Conservation (phyloP, 257 asterid genomes). For the Solanum clarkiae region DNA sequence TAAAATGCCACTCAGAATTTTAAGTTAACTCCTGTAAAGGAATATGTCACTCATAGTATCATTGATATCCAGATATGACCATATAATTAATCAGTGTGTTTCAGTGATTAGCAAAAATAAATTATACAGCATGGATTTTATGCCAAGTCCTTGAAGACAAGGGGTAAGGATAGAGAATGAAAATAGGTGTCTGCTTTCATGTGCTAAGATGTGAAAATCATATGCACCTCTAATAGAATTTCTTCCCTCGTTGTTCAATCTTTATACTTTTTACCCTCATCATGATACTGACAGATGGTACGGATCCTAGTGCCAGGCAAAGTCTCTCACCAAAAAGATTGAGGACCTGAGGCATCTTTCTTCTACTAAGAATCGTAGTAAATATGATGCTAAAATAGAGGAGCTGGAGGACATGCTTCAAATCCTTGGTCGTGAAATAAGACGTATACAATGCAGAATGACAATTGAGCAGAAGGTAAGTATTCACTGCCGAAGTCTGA, state of each 20-base stretch:
- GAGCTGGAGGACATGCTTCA: slow-evolving; percentile 43
- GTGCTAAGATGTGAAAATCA: neutral
- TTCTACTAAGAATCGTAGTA: slow-evolving; percentile 1
- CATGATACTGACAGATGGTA: neutral
- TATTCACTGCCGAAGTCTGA: neutral
- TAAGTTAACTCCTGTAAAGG: neutral
- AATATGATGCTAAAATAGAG: slow-evolving; percentile 31
- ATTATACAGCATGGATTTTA: neutral
- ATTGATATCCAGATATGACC: neutral
- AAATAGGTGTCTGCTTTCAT: neutral
- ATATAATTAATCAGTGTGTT: neutral
- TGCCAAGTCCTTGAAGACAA: neutral
- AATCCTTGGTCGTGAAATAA: slow-evolving; percentile 36
- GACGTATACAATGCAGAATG: slow-evolving; percentile 30
- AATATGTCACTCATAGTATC: neutral
- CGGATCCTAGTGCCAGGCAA: slow-evolving; percentile 41
- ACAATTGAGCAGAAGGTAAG: slow-evolving; percentile 55
- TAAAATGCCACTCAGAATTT: neutral
- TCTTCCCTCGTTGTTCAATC: neutral
- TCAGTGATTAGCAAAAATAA: neutral
- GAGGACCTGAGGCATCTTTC: slow-evolving; percentile 37
- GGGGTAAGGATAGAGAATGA: neutral
- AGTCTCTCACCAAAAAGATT: slow-evolving; percentile 37
- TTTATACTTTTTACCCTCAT: neutral
- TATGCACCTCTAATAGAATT: neutral